Base-by-base conservation (phyloP, 2,329 filamentous ascomycete species). In the Teratosphaeria nubilosa region DNA sequence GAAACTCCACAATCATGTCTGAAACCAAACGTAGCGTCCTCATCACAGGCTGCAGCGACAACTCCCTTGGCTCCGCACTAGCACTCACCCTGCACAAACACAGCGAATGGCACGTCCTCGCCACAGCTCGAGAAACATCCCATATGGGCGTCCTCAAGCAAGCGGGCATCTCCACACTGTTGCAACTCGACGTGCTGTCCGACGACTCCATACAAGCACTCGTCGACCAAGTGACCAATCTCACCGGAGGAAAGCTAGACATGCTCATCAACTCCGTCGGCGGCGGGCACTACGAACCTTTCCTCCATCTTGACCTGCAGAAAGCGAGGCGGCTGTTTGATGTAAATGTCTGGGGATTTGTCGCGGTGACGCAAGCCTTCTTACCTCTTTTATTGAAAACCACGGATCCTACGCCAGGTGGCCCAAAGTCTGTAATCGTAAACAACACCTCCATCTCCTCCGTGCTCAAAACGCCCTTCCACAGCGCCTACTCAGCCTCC, bases 401-500 rank as follows among this genome's bases (percentile, higher is more conserved):
- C 11, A 67, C 67, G 20, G 72, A 67, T 0, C 63, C 69, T 24
- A 16, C 24, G 50, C 30, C 16, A 2, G 31, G 20, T 5, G 16
- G n/a, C 16, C 25, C 1, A 14, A 57, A 32, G 13, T 24, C 45
- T 7, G 56, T 54, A 0, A 63, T 77, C 51, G 69, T 74, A 6
- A 76, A 77, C 63, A 66, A 74, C 51, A 71, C 69, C 10, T 54
- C 53, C 22, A 37, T 54, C 20, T 32, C 27, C 22, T 24, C 53
- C 22, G 53, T 32, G 22, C 27, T 54, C 13, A 24, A 7, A 16
- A 54, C 32, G n/a, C 53, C 5, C 74, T 48, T 48, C 5, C 41
- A 48, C 16, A 22, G 41, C 41, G 41, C 88, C 67, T 85, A 85
- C 0, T 66, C 88, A 1, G 78, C 80, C 1, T 78, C 83, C 2